A percentile compares a stretch with the other conserved stretches of the same genome.
Evolutionary conservation across 768 basidiomycete species (phyloP).

Genomic region (Rhizopogon vinicolor): DNA sequence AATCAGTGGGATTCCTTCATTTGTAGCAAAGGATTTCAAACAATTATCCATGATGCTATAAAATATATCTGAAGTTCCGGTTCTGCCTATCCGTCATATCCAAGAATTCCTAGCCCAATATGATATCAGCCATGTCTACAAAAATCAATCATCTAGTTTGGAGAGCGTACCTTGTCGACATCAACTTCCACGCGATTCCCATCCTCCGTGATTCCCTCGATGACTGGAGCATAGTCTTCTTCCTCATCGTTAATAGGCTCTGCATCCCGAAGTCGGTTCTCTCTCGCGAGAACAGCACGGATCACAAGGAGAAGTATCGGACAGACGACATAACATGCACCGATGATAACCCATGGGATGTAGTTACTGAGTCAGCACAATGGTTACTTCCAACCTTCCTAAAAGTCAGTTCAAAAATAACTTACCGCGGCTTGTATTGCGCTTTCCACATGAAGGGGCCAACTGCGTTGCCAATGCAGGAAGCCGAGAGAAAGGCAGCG

Average conservation of each 20-base stretch:
- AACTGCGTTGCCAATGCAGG: constrained; percentile 55
- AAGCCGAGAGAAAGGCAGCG: constrained; percentile 62
- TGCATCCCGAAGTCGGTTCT: constrained; percentile 55
- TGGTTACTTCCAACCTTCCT: too few species aligned
- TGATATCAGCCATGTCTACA: too few species aligned
- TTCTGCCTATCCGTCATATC: constrained; percentile 13
- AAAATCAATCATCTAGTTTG: too few species aligned
- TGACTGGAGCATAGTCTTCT: constrained; percentile 37
- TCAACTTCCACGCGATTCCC: constrained; percentile 48
- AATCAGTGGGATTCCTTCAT: too few species aligned
- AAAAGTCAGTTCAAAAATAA: not conserved
- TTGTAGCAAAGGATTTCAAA: too few species aligned
- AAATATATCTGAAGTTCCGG: constrained; percentile 12
- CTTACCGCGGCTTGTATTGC: constrained; percentile 52
- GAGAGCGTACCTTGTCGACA: constrained; percentile 49
- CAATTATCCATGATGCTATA: constrained; percentile 2
- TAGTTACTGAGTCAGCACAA: constrained; percentile 39
- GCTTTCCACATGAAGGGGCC: constrained; percentile 72
- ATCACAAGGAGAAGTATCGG: constrained; percentile 28
- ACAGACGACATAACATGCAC: constrained; percentile 50
- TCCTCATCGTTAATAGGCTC: constrained; percentile 47
- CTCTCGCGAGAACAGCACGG: constrained; percentile 40
- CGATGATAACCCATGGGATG: constrained; percentile 67
- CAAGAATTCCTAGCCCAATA: constrained; percentile 7
- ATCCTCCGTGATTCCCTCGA: constrained; percentile 40